These are phyloP conservation scores for Coleophoma crateriformis DNA, from an alignment of 2,329 filamentous ascomycete species.

Conservation along the genomic window DNA sequence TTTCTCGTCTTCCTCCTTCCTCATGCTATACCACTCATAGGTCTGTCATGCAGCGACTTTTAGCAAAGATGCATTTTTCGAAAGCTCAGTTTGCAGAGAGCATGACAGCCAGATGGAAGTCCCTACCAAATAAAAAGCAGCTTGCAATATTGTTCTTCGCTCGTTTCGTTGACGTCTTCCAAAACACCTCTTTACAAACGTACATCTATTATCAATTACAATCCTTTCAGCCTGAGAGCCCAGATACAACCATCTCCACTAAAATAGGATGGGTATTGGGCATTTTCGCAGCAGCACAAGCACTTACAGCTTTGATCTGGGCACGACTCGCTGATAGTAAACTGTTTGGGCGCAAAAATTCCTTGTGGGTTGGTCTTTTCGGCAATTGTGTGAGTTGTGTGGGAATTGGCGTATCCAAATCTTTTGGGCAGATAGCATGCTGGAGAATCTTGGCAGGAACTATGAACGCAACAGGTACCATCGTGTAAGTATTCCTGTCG, in stretches of 20 bases:
- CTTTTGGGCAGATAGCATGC: neutral
- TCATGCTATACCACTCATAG: no score
- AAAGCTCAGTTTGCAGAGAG: no score
- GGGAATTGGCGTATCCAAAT: neutral
- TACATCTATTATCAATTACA: slow-evolving; percentile 84
- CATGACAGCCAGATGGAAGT: slow-evolving; percentile 55
- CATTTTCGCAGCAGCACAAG: slow-evolving; percentile 75
- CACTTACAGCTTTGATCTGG: slow-evolving; percentile 76
- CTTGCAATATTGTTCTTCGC: slow-evolving; percentile 71
- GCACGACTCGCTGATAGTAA: slow-evolving; percentile 61
- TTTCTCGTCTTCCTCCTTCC: no score
- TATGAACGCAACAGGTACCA: neutral
- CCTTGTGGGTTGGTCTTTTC: slow-evolving; percentile 26
- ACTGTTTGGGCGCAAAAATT: slow-evolving; percentile 65
- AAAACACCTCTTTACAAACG: slow-evolving; percentile 26
- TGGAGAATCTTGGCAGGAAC: neutral
- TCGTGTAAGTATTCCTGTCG: neutral
- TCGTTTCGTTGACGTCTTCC: slow-evolving; percentile 62
- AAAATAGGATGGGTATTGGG: slow-evolving; percentile 74
- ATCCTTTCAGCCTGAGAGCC: slow-evolving; percentile 55
- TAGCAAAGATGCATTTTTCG: no score
- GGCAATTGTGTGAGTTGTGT: neutral
- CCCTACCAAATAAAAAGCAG: slow-evolving; percentile 71
- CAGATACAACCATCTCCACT: slow-evolving; percentile 60
- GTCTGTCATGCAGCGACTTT: no score